These are phyloP conservation scores for Coffea canephora DNA, from an alignment of 257 asterid species.

Conservation along the genomic window DNA sequence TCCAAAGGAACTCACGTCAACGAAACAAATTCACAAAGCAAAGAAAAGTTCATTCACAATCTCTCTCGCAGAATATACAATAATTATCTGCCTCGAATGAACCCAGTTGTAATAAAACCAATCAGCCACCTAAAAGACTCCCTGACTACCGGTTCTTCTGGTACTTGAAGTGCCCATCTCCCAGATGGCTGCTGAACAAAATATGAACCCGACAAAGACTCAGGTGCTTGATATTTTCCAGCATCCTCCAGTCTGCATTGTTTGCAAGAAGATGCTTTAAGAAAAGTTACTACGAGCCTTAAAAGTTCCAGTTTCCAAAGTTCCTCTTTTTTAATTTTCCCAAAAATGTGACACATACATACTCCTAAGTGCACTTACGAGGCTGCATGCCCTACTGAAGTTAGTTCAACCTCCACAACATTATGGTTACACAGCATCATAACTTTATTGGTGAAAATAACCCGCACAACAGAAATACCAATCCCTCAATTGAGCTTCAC, in stretches of 20 bases:
- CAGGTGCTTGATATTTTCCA: conserved; percentile 54
- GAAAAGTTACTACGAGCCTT: not conserved
- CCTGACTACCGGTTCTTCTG: conserved; percentile 36
- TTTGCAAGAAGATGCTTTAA: conserved; percentile 13
- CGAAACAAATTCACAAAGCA: not conserved
- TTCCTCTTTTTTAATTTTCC: not conserved
- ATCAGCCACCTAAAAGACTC: conserved; percentile 64
- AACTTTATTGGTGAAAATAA: not conserved
- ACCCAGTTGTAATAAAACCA: conserved; percentile 84
- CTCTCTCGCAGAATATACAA: not conserved
- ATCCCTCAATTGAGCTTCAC: not conserved
- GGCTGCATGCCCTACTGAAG: not conserved
- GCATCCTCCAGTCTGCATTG: conserved; percentile 47
- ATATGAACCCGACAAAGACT: conserved; percentile 46
- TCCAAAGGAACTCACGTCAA: not conserved
- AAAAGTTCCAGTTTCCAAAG: not conserved
- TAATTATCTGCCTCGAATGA: conserved; percentile 80
- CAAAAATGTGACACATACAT: not conserved
- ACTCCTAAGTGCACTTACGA: not conserved
- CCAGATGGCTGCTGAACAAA: conserved; percentile 53
- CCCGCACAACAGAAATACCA: not conserved
- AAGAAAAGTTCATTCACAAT: not conserved
- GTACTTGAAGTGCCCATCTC: conserved; percentile 61
- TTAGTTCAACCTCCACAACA: not conserved
- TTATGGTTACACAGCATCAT: not conserved